These are phyloP conservation scores for Mycena indigotica DNA, from an alignment of 768 basidiomycete genomes.

Conservation along the genomic window DNA sequence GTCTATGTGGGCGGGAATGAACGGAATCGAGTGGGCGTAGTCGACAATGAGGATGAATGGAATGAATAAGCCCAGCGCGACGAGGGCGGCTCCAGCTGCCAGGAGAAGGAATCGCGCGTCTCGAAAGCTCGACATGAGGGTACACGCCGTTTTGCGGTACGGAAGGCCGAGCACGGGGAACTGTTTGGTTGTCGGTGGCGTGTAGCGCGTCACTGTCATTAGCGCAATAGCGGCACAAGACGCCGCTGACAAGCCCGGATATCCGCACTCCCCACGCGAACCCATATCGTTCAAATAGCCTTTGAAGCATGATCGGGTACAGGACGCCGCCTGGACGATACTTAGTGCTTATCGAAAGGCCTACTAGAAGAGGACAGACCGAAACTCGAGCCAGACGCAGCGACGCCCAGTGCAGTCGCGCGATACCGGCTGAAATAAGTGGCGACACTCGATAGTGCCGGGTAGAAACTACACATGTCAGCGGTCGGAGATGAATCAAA, in stretches of 20 bases:
- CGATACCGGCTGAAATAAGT: conserved; percentile 67
- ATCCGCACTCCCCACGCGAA: conserved; percentile 68
- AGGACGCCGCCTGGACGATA: conserved; percentile 58
- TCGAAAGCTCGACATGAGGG: conserved; percentile 39
- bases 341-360: not conserved
- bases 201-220: conserved; percentile 44
- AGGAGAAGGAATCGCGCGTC: conserved; percentile 59
- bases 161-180: not conserved
- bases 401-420: conserved; percentile 72
- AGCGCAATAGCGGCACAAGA: conserved; percentile 51
- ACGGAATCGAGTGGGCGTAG: conserved; percentile 49
- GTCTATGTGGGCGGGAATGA: conserved; percentile 33
- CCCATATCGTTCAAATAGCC: conserved; percentile 54
- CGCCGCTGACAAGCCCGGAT: conserved; percentile 51
- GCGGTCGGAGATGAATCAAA: conserved; percentile 2
- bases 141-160: conserved; percentile 9
- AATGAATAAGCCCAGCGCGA: conserved; percentile 67
- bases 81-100: conserved; percentile 54
- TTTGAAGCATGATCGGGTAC: conserved; percentile 66
- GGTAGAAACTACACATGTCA: conserved; percentile 54
- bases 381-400: conserved; percentile 65
- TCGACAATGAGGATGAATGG: conserved; percentile 72
- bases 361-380: conserved; percentile 39
- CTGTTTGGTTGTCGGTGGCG: conserved; percentile 29
- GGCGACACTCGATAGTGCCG: conserved; percentile 64